Base-by-base conservation (phyloP, 129 eudicot genomes). In the Cynara cardunculus region DNA sequence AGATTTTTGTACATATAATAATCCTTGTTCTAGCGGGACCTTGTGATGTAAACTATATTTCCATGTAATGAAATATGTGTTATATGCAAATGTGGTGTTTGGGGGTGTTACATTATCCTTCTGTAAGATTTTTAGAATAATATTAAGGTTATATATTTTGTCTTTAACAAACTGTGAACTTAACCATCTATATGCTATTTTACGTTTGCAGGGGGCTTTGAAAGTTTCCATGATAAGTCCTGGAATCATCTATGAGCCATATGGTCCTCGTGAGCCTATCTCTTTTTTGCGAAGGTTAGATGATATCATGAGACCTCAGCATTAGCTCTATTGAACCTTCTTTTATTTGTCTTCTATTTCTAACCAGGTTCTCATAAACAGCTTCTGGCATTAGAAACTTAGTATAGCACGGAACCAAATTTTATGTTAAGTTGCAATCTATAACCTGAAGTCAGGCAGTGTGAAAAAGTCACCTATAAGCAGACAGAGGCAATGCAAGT, bases 201-300 rank as follows among this genome's bases (percentile, higher is more conserved):
- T 72, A 67, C 84, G 44, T 73, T 25, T 79, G 81, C 91, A 94
- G 99, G 99, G 96, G 61, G 84, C 97, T 26, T 14, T 91, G 61
- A 82, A 87, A 68, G 89, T 94, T 71, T 79, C 96, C 34, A 89
- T 89, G 97, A 6, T 77, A 69, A 94, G 99, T 89, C 99, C 99
- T 80, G 99, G 99, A 74, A 37, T 94, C 75, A 65, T 94, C 39
- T 92, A 89, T 30, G 99, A 94, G 83, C 99, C 99, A 62, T 94
- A 92, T 90, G 86, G 92, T 71, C 90, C 93, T 69, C 99, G 99
- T 74, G 96, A 90, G 85, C 90, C 84, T 34, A 88, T 94, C 67
- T 67, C 97, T 21, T 92, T 92, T 64, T 92, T 83, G 88, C 76
- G 78, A 78, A 90, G 99, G 99, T 94, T 77, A 78, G 90, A 77